These are phyloP conservation scores for Lipomyces sp. DNA, from an alignment of 805 yeast species.

Conservation along the genomic window DNA sequence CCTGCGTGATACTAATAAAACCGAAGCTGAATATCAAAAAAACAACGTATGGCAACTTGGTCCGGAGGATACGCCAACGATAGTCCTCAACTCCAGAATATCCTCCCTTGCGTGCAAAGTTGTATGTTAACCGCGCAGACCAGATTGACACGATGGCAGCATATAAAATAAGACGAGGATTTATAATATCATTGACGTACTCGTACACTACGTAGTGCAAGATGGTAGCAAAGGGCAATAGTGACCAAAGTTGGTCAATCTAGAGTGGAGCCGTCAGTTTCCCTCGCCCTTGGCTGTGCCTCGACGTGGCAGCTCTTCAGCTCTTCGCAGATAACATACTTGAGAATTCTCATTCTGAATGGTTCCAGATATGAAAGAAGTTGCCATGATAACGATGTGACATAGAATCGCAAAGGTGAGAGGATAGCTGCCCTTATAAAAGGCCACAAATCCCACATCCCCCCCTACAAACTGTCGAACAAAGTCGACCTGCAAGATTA, in stretches of 20 bases:
- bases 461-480: constrained; percentile 1
- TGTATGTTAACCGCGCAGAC: constrained; percentile 23
- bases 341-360: constrained; percentile 22
- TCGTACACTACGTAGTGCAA: constrained; percentile 9
- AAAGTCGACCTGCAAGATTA: constrained; percentile 5
- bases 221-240: constrained; percentile 20
- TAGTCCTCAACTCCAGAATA: constrained; percentile 26
- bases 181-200: constrained; percentile 2
- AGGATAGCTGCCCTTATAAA: constrained; percentile 9
- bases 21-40: constrained; percentile 12
- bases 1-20: constrained; percentile 17
- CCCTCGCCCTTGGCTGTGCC: no score
- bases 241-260: constrained; percentile 25
- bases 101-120: constrained; percentile 28
- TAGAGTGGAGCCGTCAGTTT: background rate
- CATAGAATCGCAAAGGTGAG: constrained; percentile 15
- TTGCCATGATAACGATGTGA: constrained; percentile 10
- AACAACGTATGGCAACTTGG: constrained; percentile 5
- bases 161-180: constrained; percentile 8
- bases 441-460: constrained; percentile 1
- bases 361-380: constrained; percentile 9
- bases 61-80: constrained; percentile 22
- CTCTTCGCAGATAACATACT: background rate
- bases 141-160: constrained; percentile 6
- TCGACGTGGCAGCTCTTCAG: no score